Conservation (phyloP, 2,329 filamentous ascomycete genomes). For the Aspergillus novofumigatus region DNA sequence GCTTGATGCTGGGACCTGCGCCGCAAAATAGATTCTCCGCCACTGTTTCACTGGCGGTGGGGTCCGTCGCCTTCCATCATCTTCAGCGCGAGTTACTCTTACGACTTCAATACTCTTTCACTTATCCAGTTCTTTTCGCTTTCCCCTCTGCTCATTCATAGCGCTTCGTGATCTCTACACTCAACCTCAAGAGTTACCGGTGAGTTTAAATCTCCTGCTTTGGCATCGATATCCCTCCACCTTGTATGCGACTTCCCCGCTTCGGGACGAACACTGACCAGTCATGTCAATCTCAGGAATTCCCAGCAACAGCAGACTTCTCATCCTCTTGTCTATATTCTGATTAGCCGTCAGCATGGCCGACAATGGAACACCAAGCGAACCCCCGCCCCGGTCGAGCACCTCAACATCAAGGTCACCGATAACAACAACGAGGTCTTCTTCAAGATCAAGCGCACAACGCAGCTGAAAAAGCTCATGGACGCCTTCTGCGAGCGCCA, state of each 20-base stretch:
- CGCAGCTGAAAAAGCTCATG: constrained; percentile 96
- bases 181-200: neutral
- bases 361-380: constrained; percentile 23
- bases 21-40: constrained; percentile 39
- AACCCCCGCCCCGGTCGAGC: constrained; percentile 57
- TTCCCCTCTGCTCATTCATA: neutral
- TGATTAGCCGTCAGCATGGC: constrained; percentile 28
- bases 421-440: constrained; percentile 99
- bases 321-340: neutral
- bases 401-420: constrained; percentile 98
- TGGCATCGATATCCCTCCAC: neutral
- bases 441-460: constrained; percentile 99
- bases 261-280: neutral
- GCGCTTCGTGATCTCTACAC: neutral
- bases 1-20: constrained; percentile 14
- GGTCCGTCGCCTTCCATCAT: constrained; percentile 20
- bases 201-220: neutral
- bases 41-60: constrained; percentile 26
- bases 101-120: constrained; percentile 9
- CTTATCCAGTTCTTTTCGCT: constrained; percentile 10
- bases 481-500: constrained; percentile 95
- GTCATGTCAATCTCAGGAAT: neutral
- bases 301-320: neutral
- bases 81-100: constrained; percentile 5
- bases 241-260: neutral